Percentiles rank a stretch among this genome's conserved stretches.
phyloP scores from a whole-genome alignment of 2,329 filamentous ascomycete species.

The Scedosporium aurantiacum region DNA sequence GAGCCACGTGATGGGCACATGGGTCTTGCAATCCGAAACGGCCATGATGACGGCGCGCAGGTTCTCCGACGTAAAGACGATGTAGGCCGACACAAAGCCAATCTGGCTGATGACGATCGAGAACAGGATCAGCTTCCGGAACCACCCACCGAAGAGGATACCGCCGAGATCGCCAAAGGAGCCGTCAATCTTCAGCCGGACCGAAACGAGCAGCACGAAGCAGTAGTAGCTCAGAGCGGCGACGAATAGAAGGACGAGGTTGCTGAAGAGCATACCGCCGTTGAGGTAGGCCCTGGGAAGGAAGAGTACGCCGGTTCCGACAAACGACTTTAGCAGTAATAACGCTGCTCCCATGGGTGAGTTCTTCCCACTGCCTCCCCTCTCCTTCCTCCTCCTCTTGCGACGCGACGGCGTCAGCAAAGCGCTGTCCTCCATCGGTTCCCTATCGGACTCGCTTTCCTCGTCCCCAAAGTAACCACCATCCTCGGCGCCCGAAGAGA shows the following conservation, averaged over 20 bases:
- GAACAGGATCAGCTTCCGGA: slow-evolving; percentile 75
- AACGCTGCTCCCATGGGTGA: slow-evolving; percentile 69
- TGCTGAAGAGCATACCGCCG: slow-evolving; percentile 95
- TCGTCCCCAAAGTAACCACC: slow-evolving; percentile 34
- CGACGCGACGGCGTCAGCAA: slow-evolving; percentile 67
- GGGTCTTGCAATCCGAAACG: slow-evolving; percentile 75
- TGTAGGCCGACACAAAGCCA: slow-evolving; percentile 90
- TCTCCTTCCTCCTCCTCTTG: slow-evolving; percentile 65
- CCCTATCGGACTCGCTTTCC: slow-evolving; percentile 48
- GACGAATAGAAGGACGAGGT: slow-evolving; percentile 75
- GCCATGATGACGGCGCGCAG: slow-evolving; percentile 89
- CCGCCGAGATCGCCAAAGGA: slow-evolving; percentile 97
- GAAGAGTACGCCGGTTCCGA: slow-evolving; percentile 91
- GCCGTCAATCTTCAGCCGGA: slow-evolving; percentile 74
- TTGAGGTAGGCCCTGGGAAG: slow-evolving; percentile 88
- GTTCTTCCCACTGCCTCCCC: slow-evolving; percentile 64
- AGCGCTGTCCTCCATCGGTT: slow-evolving; percentile 80
- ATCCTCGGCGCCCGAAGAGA: slow-evolving; percentile 64
- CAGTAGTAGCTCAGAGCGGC: slow-evolving; percentile 90
- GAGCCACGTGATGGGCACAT: slow-evolving; percentile 78
- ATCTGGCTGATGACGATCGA: slow-evolving; percentile 95
- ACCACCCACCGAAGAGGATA: slow-evolving; percentile 79
- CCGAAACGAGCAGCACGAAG: slow-evolving; percentile 86
- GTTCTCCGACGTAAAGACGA: slow-evolving; percentile 93
- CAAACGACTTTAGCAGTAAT: slow-evolving; percentile 90